A percentile compares a stretch with the other conserved stretches of the same genome.
phyloP scores from a whole-genome alignment of 495 filamentous ascomycete species.

The Daldinia loculata region DNA sequence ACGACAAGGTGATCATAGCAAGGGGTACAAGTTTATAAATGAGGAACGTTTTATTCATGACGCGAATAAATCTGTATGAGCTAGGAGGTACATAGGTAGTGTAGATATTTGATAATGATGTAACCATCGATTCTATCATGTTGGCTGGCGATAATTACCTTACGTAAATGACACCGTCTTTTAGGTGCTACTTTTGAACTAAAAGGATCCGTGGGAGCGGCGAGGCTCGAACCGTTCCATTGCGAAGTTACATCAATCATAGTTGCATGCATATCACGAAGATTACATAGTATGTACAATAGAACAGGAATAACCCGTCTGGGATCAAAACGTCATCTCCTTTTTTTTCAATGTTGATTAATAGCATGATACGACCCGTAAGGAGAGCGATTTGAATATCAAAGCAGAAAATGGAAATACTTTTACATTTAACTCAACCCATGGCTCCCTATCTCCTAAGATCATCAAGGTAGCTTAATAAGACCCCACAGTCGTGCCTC shows the following conservation, averaged over 20 bases:
- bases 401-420: too few relatives aligned
- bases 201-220: constrained; percentile 3
- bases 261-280: too few relatives aligned
- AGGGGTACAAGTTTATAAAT: not conserved
- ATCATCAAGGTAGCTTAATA: too few relatives aligned
- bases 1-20: not conserved
- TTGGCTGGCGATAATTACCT: not conserved
- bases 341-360: too few relatives aligned
- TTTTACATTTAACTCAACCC: too few relatives aligned
- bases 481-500: too few relatives aligned
- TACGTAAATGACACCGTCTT: not conserved
- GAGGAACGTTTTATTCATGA: not conserved
- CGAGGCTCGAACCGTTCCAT: constrained; percentile 26
- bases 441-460: too few relatives aligned
- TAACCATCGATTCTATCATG: not conserved
- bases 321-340: too few relatives aligned
- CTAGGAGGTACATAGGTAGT: not conserved
- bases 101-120: not conserved
- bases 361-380: too few relatives aligned
- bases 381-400: too few relatives aligned
- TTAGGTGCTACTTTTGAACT: not conserved
- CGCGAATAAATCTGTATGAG: not conserved
- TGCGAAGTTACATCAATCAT: not conserved
- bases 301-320: too few relatives aligned
- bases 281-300: too few relatives aligned